Base-by-base conservation (phyloP, 177 flowering plant genomes). In the Telopea speciosissima region DNA sequence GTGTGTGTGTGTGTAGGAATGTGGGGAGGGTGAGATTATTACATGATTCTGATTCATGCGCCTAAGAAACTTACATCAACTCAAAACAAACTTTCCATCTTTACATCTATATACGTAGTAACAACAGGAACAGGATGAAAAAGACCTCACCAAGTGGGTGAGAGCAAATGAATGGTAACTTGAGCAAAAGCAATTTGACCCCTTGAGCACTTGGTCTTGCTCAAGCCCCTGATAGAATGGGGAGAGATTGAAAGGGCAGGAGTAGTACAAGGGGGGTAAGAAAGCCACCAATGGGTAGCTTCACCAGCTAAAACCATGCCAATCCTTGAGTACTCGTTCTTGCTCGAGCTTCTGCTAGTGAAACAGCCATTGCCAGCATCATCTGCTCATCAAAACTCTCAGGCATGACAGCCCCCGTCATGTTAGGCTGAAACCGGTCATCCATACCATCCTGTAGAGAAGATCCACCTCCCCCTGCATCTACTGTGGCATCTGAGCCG, bases 351-450 rank as follows among this genome's bases (percentile, higher is more conserved):
- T 95, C 97, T 19, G 93, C 97, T 67, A 92, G 82, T 36, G 99
- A 95, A 69, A 90, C 86, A 26, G 99, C 96, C 97, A 90, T 90
- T 36, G 97, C 99, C 61, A 92, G 81, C 94, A 90, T 91, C 96
- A 92, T 90, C 83, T 95, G 99, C 85, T 95, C 99, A 83, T 95
- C 97, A 72, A 83, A 95, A 73, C 87, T 88, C 82, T 95, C 97
- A 0, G 96, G 94, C 77, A 87, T 52, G 65, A 92, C 78, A 14
- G 86, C 76, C n/a, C 81, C 82, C 0, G 78, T 31, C 36, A 62
- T 63, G 70, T 79, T 75, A n/a, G 80, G 62, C 49, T 82, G 87
- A 65, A 79, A 79, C 59, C 74, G 75, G 40, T 78, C 75, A 24
- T 76, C 84, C 67, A 56, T 58, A 24, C 79, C 80, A 65, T 78